phyloP scores from a whole-genome alignment of 192 early-diverging fungal genomes.

The Phlyctochytrium planicorne region DNA sequence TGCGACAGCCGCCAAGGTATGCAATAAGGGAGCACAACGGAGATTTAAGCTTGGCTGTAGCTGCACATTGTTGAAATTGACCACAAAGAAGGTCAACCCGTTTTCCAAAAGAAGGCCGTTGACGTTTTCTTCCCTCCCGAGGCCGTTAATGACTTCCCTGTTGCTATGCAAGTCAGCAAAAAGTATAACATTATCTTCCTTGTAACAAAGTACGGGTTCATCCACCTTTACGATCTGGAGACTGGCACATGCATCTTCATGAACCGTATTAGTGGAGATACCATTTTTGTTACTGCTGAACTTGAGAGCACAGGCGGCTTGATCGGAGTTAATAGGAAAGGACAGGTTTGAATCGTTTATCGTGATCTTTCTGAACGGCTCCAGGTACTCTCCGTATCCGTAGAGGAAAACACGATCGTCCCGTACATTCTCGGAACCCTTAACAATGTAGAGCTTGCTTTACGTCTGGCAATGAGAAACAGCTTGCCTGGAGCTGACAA shows the following conservation, averaged over 20 bases:
- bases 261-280: conserved; percentile 96
- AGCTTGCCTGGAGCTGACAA: conserved; percentile 92
- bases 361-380: conserved; percentile 8
- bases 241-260: conserved; percentile 92
- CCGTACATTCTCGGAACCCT: conserved; percentile 85
- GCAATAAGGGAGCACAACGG: background rate
- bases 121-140: conserved; percentile 98
- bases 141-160: conserved; percentile 92
- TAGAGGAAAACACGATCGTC: conserved; percentile 88
- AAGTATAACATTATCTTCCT: conserved; percentile 94
- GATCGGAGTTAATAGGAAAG: conserved; percentile 94
- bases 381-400: conserved; percentile 92
- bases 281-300: conserved; percentile 97
- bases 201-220: conserved; percentile 97
- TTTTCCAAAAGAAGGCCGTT: conserved; percentile 84
- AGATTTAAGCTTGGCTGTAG: conserved; percentile 30
- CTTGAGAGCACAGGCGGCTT: conserved; percentile 82
- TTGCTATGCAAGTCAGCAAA: conserved; percentile 92
- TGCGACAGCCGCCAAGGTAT: conserved; percentile 77
- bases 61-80: conserved; percentile 96
- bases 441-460: conserved; percentile 85
- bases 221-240: conserved; percentile 97
- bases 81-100: conserved; percentile 87
- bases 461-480: conserved; percentile 84
- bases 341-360: conserved; percentile 58